Evolutionary conservation across 2,329 filamentous ascomycete species (phyloP), one percentile per base, ranked within the genome.

Genomic region (Gaeumannomyces tritici): DNA sequence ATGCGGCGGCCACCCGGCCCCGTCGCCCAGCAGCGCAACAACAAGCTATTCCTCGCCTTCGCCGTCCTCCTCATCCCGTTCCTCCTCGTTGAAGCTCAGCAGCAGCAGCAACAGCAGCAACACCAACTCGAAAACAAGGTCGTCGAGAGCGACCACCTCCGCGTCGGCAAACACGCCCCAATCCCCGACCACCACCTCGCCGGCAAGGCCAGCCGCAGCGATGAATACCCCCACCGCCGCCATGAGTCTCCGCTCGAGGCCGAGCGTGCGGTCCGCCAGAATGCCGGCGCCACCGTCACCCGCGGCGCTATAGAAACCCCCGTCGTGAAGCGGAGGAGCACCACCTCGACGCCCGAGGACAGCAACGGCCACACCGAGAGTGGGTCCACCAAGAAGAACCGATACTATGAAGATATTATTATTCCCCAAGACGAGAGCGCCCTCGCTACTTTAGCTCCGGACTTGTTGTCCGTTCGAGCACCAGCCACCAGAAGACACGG

Each of bases 401-500:
- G 73, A 69, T 65, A 71, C 66, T 68, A 73, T 62, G 69, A 69
- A 67, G 74, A 71, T 63, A 70, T 72, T 63, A 68, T 75, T 61
- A 73, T 75, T 71, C 75, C 77, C 75, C 72, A 83, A 79, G 84
- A 95, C 89, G 90, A 87, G 91, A 92, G 91, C 92, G 92, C 92
- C 90, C 84, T 95, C 83, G 89, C 89, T 85, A 95, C 92, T 89
- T 89, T 93, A 84, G 93, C 93, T 96, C 92, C 91, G 90, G 93
- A 89, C 65, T 59, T 65, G 80, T 79, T 85, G 82, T 85, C 91
- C 90, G 93, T 97, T 83, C 85, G 91, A 96, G 93, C 92, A 91
- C 90, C 89, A 77, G 77, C 77, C 85, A 86, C 86, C 86, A 86
- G 83, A 85, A 86, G 60, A 74, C 74, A 80, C 73, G 79, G 81